A percentile compares a stretch with the other conserved stretches of the same genome.
phyloP scores from a whole-genome alignment of 1,139 yeast genomes.

The Kodamaea sp. region DNA sequence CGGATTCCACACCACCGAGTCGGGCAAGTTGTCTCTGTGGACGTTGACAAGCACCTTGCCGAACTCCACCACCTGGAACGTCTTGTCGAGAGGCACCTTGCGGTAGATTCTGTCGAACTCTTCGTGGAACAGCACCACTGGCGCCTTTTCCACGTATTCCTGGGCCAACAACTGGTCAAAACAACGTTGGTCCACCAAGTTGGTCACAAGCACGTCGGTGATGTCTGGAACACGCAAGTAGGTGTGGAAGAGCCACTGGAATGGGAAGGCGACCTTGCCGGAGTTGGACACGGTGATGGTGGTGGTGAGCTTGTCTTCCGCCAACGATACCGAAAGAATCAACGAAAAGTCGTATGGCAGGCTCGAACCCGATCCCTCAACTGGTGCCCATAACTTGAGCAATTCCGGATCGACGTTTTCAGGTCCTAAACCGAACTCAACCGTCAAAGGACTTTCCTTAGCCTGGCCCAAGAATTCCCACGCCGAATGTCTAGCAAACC shows the following conservation, averaged over 20 bases:
- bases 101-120: slow-evolving; percentile 87
- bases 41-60: slow-evolving; percentile 72
- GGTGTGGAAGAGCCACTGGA: slow-evolving; percentile 96
- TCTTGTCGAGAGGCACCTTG: slow-evolving; percentile 53
- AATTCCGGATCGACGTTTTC: slow-evolving; percentile 71
- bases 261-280: slow-evolving; percentile 65
- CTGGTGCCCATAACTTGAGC: slow-evolving; percentile 54
- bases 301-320: slow-evolving; percentile 60
- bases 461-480: slow-evolving; percentile 95
- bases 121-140: slow-evolving; percentile 69
- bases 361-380: slow-evolving; percentile 47
- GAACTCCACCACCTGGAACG: slow-evolving; percentile 63
- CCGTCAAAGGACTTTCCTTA: slow-evolving; percentile 55
- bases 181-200: slow-evolving; percentile 69
- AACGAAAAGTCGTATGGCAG: slow-evolving; percentile 80
- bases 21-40: slow-evolving; percentile 68
- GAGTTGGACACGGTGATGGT: slow-evolving; percentile 74
- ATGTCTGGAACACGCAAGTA: slow-evolving; percentile 76
- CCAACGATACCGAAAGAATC: slow-evolving; percentile 66
- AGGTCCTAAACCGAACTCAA: slow-evolving; percentile 88
- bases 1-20: slow-evolving; percentile 97
- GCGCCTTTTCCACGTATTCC: slow-evolving; percentile 67
- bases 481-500: slow-evolving; percentile 83
- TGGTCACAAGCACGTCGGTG: slow-evolving; percentile 72
- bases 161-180: slow-evolving; percentile 72